Evolutionary conservation across 2,329 filamentous ascomycete species (phyloP), one percentile per base, ranked within the genome.

Genomic region (Aspergillus transmontanensis): DNA sequence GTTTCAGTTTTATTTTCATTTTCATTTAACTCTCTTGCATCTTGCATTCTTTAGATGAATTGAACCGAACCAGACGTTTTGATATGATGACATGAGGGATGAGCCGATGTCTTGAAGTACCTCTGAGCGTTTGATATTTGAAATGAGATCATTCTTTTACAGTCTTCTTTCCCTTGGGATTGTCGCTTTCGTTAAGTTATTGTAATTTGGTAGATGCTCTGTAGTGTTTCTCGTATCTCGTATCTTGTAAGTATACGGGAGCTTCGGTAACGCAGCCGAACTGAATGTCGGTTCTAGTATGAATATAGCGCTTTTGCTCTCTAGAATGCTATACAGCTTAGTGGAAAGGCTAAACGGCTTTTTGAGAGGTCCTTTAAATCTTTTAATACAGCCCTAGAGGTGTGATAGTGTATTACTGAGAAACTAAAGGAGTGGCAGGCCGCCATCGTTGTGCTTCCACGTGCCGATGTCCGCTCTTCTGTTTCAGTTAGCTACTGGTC

Each of bases 81-180:
- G 45, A 48, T 21, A 55, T 55, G 32, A 39, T 55, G 51, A 55
- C 30, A 55, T 55, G 51, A 55, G 16, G 51, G 30, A 55, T 39
- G 51, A 55, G 51, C 51, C 32, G 51, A 55, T 55, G 51, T 55
- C 32, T 41, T 55, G 51, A 39, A 55, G 48, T 51, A 51, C 6
- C 34, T 55, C 34, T 55, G 51, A 55, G 51, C 51, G 32, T 39
- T 53, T 55, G 51, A 39, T 51, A 51, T 51, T 32, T 30, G 26
- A 51, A 51, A n/a, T 32, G 28, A 32, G 23, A 51, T 32, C 28
- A 51, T 21, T 51, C 48, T n/a, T 57, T 48, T 30, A 9, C 4
- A 57, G 21, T 62, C 55, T 57, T 32, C 43, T 60, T 58, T 54
- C 45, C 32, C 53, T 39, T 53, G 48, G 36, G 21, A 53, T 12